Percentiles rank a stretch among this genome's conserved stretches.
Evolutionary conservation across 768 basidiomycete species (phyloP).

Genomic region (Candolleomyces efflorescens): DNA sequence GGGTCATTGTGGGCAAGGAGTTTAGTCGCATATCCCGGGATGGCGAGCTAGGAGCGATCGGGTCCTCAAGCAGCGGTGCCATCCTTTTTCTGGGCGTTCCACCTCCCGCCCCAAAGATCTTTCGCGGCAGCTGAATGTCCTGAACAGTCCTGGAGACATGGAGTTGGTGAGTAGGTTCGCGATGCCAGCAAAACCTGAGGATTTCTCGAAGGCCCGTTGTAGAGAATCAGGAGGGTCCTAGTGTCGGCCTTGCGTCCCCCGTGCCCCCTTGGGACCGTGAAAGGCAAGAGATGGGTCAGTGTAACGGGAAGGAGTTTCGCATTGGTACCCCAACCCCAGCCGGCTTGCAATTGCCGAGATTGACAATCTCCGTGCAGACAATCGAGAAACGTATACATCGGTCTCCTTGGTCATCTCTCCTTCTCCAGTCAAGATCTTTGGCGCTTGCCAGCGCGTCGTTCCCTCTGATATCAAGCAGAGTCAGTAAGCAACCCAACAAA

Average conservation of each 20-base stretch:
- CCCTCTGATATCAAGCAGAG: constrained; percentile 40
- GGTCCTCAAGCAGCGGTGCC: constrained; percentile 3
- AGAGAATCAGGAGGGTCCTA: constrained; percentile 28
- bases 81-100: constrained; percentile 12
- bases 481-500: neutral
- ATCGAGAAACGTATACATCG: constrained; percentile 74
- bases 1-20: constrained; percentile 9
- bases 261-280: constrained; percentile 36
- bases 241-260: constrained; percentile 44
- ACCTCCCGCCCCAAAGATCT: constrained; percentile 20
- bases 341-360: constrained; percentile 55
- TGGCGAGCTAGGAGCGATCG: neutral
- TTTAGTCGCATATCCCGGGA: constrained; percentile 40
- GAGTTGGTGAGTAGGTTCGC: constrained; percentile 47
- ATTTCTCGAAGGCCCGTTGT: constrained; percentile 37
- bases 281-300: constrained; percentile 14
- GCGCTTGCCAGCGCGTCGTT: constrained; percentile 68
- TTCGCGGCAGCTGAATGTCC: constrained; percentile 41
- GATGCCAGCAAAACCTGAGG: constrained; percentile 51
- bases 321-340: constrained; percentile 47
- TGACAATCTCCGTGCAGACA: constrained; percentile 58
- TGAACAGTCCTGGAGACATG: constrained; percentile 45
- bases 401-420: constrained; percentile 45
- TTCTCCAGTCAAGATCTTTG: constrained; percentile 55
- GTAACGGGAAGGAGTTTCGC: neutral